Evolutionary conservation across 805 yeast genomes (phyloP).

Genomic region (Brettanomyces naardenensis): DNA sequence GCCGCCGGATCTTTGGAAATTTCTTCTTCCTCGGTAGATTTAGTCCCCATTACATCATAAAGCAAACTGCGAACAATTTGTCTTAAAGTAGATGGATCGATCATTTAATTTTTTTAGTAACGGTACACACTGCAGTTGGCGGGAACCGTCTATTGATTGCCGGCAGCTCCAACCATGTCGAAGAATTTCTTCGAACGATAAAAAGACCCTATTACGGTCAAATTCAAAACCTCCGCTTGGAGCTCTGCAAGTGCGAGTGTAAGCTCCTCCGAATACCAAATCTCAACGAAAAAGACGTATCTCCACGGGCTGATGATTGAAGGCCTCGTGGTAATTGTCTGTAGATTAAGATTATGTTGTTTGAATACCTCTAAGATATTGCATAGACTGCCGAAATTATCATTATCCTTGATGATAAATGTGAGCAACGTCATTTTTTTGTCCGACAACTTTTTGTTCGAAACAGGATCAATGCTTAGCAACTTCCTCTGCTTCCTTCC

Average conservation of each 20-base stretch:
- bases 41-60: no score
- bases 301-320: constrained; percentile 63
- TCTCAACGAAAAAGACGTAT: constrained; percentile 75
- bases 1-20: no score
- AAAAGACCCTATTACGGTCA: constrained; percentile 49
- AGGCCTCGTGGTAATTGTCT: constrained; percentile 74
- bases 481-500: constrained; percentile 26
- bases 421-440: constrained; percentile 46
- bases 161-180: constrained; percentile 17
- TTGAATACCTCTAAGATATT: constrained; percentile 54
- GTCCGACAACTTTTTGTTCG: constrained; percentile 7
- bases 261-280: constrained; percentile 29
- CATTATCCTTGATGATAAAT: constrained; percentile 52
- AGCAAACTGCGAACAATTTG: no score
- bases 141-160: no score
- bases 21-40: no score
- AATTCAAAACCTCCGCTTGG: constrained; percentile 32
- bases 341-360: constrained; percentile 50
- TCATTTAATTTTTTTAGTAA: no score
- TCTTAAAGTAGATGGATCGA: no score
- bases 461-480: constrained; percentile 1
- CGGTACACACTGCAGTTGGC: no score
- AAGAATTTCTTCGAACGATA: constrained; percentile 20
- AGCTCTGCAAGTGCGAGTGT: constrained; percentile 34
- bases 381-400: constrained; percentile 70